Evolutionary conservation across 2,329 filamentous ascomycete species (phyloP), one percentile per base, ranked within the genome.

Genomic region (Zymoseptoria pseudotritici): DNA sequence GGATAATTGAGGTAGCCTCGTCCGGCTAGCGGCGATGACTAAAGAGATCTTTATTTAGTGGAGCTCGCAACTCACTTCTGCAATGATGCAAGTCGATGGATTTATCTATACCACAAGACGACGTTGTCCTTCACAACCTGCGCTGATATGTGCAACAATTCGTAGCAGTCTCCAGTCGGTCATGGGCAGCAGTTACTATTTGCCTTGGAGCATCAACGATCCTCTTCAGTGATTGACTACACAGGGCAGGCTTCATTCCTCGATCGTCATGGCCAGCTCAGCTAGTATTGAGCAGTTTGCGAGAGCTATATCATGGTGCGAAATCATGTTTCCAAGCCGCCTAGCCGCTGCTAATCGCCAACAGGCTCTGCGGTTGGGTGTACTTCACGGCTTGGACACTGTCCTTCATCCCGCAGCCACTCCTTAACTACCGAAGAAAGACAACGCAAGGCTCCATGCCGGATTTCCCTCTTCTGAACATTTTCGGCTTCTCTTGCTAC

Each of bases 381-480:
- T 53, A 52, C n/a, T 64, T 69, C 53, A 57, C 62, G 4, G 61
- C 58, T 24, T 75, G 93, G 93, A 93, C 89, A 11, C 77, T 87
- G 17, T 96, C 91, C 17, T 97, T 97, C 78, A 97, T 97, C 74
- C 92, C 93, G 1, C 94, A 97, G 73, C 85, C 89, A 6, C 76
- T 95, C 62, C 82, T 91, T 63, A 97, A 97, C 80, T 87, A 82
- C 73, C 80, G 79, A 29, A 87, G 91, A 57, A 84, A 84, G 59
- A 89, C 90, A 8, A 97, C 92, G 4, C 82, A 84, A 20, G 94
- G 94, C 50, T 86, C 93, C 4, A 90, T 91, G 0, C 87, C 96
- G 65, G 92, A 97, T 74, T 97, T 95, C 70, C 91, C 91, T 19
- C 81, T 88, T 19, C 80, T 91, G 67, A 94, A 94, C 75, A 71